These are phyloP conservation scores for Exophiala sp. DNA, from an alignment of 2,329 filamentous ascomycete genomes.

Conservation along the genomic window DNA sequence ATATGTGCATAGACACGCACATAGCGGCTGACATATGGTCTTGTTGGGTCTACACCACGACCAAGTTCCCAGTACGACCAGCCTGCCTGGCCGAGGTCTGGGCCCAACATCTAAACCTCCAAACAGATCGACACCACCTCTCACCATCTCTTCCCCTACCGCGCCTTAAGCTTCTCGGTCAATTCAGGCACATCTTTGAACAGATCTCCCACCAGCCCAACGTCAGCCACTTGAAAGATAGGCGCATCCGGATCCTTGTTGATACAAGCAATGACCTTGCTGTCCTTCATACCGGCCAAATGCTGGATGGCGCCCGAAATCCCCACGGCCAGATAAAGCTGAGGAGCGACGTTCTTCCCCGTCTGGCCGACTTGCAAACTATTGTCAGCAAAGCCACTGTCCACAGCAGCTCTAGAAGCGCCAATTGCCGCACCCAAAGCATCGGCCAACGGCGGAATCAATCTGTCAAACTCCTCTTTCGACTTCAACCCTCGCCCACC, in stretches of 20 bases:
- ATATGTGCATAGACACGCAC: too few relatives aligned
- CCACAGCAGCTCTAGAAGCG: constrained; percentile 88
- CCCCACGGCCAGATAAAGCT: constrained; percentile 90
- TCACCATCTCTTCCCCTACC: neutral
- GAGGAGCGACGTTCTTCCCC: constrained; percentile 94
- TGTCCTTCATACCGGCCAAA: constrained; percentile 98
- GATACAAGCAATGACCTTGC: constrained; percentile 97
- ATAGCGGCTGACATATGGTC: too few relatives aligned
- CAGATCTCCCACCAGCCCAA: constrained; percentile 88
- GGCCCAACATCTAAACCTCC: too few relatives aligned
- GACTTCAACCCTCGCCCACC: constrained; percentile 94
- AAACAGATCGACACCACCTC: too few relatives aligned
- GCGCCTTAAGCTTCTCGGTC: constrained; percentile 80
- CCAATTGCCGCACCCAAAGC: constrained; percentile 91
- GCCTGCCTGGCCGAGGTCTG: too few relatives aligned
- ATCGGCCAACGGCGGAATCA: constrained; percentile 90
- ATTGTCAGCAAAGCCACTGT: constrained; percentile 97
- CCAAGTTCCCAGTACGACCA: too few relatives aligned
- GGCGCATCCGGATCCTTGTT: constrained; percentile 97
- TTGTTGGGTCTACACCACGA: too few relatives aligned
- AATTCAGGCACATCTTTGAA: constrained; percentile 95
- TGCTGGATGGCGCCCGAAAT: constrained; percentile 98
- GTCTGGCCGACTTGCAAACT: constrained; percentile 97
- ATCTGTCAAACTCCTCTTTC: constrained; percentile 90
- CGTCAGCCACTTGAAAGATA: constrained; percentile 97